Base-by-base conservation (phyloP, 495 filamentous ascomycete species). In the Xylaria sp. region DNA sequence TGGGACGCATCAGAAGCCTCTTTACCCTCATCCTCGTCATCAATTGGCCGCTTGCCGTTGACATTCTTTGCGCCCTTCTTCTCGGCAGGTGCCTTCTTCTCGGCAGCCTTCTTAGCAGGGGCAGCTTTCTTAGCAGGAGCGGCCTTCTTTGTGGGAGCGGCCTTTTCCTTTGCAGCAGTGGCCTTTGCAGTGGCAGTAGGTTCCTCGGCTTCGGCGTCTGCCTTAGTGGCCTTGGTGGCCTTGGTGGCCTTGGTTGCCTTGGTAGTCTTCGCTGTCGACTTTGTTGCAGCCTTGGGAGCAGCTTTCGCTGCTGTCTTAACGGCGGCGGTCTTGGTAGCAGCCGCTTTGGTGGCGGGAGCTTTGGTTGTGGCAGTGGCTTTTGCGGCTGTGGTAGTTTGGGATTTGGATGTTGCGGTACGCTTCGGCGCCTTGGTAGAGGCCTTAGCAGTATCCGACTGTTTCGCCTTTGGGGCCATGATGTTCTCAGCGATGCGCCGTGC, bases 41-140 rank as follows among this genome's bases (percentile, higher is more conserved):
- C 75, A 3, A 71, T 50, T 41, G 69, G 26, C 19, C 74, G 71
- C 72, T 78, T 79, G 41, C 76, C 75, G 57, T 75, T 79, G 15
- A 52, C 50, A 24, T 71, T 71, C 26, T 61, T 71, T 41, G 66
- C 72, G 19, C 68, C 11, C 46, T 70, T 62, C 44, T 70, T 63
- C 26, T 71, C 41, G 15, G 31, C 69, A 9, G 46, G 12, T 7
- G 71, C 53, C 44, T 69, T 69, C 21, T 70, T 62, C 19, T 63
- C 21, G 14, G 48, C 4, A 5, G 65, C 67, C 57, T 76, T 77
- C 50, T 71, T 73, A 14, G 69, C 59, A 9, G 70, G 63, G 1
- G 74, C 61, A 33, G 71, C 59, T 70, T 80, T 76, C 61, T 64
- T 64, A 0, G 62, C 44, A 24, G 62, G 24, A 15, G 62, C 43